Base-by-base conservation (phyloP, 1,284 basidiomycete genomes). In the Prillingera fragicola region DNA sequence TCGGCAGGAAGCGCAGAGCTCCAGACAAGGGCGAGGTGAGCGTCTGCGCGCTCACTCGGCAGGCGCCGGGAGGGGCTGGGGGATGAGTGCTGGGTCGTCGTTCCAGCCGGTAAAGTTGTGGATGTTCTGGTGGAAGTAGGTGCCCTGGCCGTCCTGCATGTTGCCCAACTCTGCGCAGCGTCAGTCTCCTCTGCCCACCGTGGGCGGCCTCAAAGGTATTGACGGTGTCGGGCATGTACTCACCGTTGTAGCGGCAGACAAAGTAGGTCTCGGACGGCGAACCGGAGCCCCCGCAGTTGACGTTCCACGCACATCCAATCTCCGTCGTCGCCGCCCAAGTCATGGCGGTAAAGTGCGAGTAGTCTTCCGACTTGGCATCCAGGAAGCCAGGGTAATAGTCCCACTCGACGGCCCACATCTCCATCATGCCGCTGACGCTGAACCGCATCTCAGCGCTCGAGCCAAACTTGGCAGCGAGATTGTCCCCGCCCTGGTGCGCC, bases 261-360 rank as follows among this genome's bases (percentile, higher is more conserved):
- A 52, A 52, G 45, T 24, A 52, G 5, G 50, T 52, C 35, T 31
- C 34, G 32, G 38, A 42, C 12, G 50, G 50, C 18, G 38, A 48
- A 3, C 14, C 36, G 27, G 38, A 41, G 13, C 28, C 18, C 7
- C 18, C 23, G 39, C 50, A 52, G 19, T 24, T 19, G 19, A 52
- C 32, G 43, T 52, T 52, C 50, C 50, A 52, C 1, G 41, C 42
- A 29, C 50, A 52, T 0, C 50, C 50, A 15, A 52, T 22, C 9
- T 45, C 48, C 17, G 17, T 52, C 24, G 32, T 39, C 18, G 15
- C 39, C 32, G 47, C 45, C 50, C 50, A 52, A 3, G 21, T 19
- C 50, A 52, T 52, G 19, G 50, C 50, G 9, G 50, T 48, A 21
- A 52, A 52, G 42, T 52, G 50, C 2, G 31, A 35, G 36, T 44